Evolutionary conservation across 768 basidiomycete genomes (phyloP).

Genomic region (Serendipita sp.): DNA sequence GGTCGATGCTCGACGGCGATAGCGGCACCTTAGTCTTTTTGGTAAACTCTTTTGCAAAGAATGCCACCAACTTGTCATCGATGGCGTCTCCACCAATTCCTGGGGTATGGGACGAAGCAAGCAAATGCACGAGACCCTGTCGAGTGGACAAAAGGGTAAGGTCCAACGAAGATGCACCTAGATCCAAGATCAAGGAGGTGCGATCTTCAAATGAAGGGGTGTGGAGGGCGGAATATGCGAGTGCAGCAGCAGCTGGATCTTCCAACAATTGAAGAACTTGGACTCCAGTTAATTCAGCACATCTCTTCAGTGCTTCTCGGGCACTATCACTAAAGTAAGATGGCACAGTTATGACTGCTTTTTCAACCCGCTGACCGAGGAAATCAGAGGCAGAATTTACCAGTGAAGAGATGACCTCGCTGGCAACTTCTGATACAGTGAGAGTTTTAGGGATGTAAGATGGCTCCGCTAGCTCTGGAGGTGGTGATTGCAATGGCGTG

Average conservation of each 20-base stretch:
- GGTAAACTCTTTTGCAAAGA: slow-evolving; percentile 90
- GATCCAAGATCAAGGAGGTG: slow-evolving; percentile 65
- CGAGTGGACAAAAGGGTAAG: slow-evolving; percentile 58
- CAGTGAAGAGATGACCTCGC: slow-evolving; percentile 73
- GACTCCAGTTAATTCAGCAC: slow-evolving; percentile 68
- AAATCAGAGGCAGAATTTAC: slow-evolving; percentile 81
- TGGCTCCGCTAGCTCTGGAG: slow-evolving; percentile 33
- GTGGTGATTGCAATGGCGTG: slow-evolving; percentile 30
- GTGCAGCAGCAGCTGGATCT: slow-evolving; percentile 64
- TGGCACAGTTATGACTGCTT: slow-evolving; percentile 75
- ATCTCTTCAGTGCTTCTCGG: slow-evolving; percentile 50
- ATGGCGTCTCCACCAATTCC: slow-evolving; percentile 52
- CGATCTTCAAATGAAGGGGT: slow-evolving; percentile 31
- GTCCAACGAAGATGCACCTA: slow-evolving; percentile 58
- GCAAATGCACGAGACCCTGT: slow-evolving; percentile 51
- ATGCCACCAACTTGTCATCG: slow-evolving; percentile 70
- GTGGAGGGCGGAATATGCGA: slow-evolving; percentile 30
- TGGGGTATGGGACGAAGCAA: slow-evolving; percentile 28
- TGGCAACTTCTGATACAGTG: slow-evolving; percentile 67
- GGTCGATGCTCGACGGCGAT: slow-evolving; percentile 30
- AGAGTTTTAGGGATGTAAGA: slow-evolving; percentile 40
- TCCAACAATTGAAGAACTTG: slow-evolving; percentile 75
- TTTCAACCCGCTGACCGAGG: slow-evolving; percentile 59
- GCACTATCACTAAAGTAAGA: slow-evolving; percentile 56
- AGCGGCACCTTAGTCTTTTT: slow-evolving; percentile 82